Evolutionary conservation across 2,329 filamentous ascomycete genomes (phyloP), one percentile per base, ranked within the genome.

Genomic region (Penicillium sp.): DNA sequence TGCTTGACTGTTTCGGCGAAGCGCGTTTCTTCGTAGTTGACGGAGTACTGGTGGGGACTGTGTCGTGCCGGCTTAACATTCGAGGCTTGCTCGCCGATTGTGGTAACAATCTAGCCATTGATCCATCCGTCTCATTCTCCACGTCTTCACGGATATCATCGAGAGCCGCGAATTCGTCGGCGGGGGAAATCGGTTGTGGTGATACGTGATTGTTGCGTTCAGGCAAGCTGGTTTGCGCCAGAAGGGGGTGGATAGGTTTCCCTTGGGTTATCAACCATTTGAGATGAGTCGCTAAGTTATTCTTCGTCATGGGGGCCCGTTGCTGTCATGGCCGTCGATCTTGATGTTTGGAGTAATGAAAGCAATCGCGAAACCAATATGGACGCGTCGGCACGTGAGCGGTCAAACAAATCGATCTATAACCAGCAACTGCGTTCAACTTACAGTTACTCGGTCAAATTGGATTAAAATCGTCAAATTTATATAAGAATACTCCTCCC

Each of bases 221-320:
- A 60, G 68, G 65, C 29, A 67, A 60, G 45, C 52, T 55, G 27
- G 35, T 35, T 40, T 64, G 59, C 23, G 50, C 45, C 56, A 75
- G 61, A 41, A 70, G 68, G 29, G 68, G 67, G 52, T 72, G 72
- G 12, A 72, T 63, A 37, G 71, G 69, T 47, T 69, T 71, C 66
- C 71, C 73, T 71, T 71, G 74, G 57, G 71, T 71, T 62, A 81
- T 62, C 57, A 81, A 75, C 79, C 79, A 81, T 71, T 74, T 70
- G 57, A 81, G 72, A 69, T 79, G 77, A 64, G 70, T 65, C 52
- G 69, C 67, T 53, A 81, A 62, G 64, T 81, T 81, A 70, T 78
- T 75, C 66, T 73, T 79, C 70, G 79, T 80, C 79, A 81, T 81
- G 74, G 71, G 73, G 74, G 62, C 70, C 65, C 69, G 31, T 67